Evolutionary conservation across 345 rosid genomes (phyloP).

Genomic region (Excoecaria cochinchinensis): DNA sequence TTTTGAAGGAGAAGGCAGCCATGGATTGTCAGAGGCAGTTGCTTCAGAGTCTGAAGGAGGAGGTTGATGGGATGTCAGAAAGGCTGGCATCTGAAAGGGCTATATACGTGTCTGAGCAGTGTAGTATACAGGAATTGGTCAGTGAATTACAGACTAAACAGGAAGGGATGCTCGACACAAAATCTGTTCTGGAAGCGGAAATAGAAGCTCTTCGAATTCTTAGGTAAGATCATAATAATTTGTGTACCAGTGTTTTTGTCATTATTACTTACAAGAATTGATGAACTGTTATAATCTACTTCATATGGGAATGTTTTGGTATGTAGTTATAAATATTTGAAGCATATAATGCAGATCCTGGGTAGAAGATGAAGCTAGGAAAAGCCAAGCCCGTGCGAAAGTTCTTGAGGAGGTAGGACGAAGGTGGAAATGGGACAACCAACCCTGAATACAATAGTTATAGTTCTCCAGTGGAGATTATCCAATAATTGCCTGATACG

Average conservation of each 20-base stretch:
- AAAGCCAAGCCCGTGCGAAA: conserved; percentile 83
- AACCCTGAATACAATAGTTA: conserved; percentile 26
- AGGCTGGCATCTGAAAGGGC: conserved; percentile 64
- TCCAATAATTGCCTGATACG: neutral
- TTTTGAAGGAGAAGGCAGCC: conserved; percentile 72
- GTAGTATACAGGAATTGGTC: conserved; percentile 38
- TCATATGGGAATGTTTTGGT: neutral
- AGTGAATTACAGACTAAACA: conserved; percentile 46
- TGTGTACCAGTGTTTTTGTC: neutral
- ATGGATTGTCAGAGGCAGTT: conserved; percentile 84
- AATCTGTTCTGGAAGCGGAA: conserved; percentile 74
- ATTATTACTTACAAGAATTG: neutral
- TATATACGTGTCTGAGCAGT: conserved; percentile 42
- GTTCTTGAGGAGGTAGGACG: conserved; percentile 78
- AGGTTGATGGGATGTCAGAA: conserved; percentile 68
- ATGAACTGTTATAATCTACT: neutral
- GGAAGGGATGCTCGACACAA: conserved; percentile 56
- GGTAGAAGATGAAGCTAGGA: conserved; percentile 92
- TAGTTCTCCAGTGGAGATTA: neutral
- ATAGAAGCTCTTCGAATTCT: conserved; percentile 75
- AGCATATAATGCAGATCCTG: conserved; percentile 58
- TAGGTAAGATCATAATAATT: conserved; percentile 44
- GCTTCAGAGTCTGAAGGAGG: conserved; percentile 53
- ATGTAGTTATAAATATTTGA: conserved; percentile 11
- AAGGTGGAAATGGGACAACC: conserved; percentile 84